phyloP scores from a whole-genome alignment of 139 green algal species.

The Closterium sp. region DNA sequence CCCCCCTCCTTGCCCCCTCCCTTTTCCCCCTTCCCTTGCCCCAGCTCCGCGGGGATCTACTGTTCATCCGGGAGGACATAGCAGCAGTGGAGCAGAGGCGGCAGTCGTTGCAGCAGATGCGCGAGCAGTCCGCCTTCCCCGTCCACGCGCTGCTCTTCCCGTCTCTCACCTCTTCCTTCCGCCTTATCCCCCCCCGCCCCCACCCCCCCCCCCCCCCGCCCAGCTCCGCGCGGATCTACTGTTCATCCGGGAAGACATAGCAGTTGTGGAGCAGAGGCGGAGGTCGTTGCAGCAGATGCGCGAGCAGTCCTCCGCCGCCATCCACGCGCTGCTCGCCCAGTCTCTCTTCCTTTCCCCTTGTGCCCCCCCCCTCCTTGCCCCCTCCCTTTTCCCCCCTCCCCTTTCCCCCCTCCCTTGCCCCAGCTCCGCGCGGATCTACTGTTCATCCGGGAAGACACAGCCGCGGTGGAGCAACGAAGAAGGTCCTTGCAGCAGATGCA shows the following conservation, averaged over 20 bases:
- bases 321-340: too few relatives aligned
- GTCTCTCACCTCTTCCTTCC: neutral
- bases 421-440: slow-evolving; percentile 2
- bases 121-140: neutral
- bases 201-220: too few relatives aligned
- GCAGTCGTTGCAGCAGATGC: neutral
- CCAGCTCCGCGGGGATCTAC: neutral
- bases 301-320: neutral
- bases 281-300: slow-evolving; percentile 1
- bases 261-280: slow-evolving; percentile 4
- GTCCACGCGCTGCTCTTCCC: neutral
- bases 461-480: slow-evolving; percentile 7
- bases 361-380: neutral
- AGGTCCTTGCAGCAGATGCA: slow-evolving; percentile 1
- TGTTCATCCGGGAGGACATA: slow-evolving; percentile 25
- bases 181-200: too few relatives aligned
- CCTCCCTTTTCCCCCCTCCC: neutral
- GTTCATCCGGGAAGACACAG: slow-evolving; percentile 23
- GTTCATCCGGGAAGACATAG: slow-evolving; percentile 25
- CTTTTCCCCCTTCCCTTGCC: too few relatives aligned
- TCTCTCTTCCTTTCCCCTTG: neutral
- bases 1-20: neutral
- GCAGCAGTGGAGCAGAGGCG: slow-evolving; percentile 11
- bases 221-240: slow-evolving; percentile 10
- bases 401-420: too few relatives aligned